Conservation (phyloP, 176 grass and related monocot genomes). For the Elymus sibiricus region DNA sequence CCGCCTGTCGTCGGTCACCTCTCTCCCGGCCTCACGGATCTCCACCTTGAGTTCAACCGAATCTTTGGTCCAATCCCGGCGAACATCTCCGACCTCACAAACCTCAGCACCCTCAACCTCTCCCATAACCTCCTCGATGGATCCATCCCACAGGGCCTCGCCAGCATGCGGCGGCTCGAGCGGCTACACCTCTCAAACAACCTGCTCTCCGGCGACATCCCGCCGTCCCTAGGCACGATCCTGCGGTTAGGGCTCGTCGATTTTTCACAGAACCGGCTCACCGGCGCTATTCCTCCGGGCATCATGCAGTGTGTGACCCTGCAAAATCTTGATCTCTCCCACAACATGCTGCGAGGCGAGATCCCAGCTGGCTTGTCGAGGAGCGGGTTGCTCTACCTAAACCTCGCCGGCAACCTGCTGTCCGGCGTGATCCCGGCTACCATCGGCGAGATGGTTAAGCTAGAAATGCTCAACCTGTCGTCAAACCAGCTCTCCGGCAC, state of each 20-base stretch:
- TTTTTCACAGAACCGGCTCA: conserved; percentile 55
- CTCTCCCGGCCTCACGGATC: conserved; percentile 42
- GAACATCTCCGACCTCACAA: conserved; percentile 50
- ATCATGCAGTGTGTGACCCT: conserved; percentile 22
- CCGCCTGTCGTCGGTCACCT: conserved; percentile 51
- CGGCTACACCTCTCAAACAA: conserved; percentile 67
- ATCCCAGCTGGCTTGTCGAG: conserved; percentile 54
- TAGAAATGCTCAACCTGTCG: conserved; percentile 74
- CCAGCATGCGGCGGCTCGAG: conserved; percentile 59
- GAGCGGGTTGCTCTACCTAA: conserved; percentile 56
- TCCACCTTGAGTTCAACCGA: conserved; percentile 72
- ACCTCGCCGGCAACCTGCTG: conserved; percentile 59
- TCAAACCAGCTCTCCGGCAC: conserved; percentile 57
- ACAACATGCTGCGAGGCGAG: conserved; percentile 49
- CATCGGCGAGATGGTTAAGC: conserved; percentile 72
- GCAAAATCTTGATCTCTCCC: conserved; percentile 64
- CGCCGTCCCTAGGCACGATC: conserved; percentile 48
- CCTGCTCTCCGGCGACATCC: conserved; percentile 69
- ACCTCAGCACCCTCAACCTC: conserved; percentile 64
- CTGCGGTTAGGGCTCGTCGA: conserved; percentile 55
- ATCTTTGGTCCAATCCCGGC: conserved; percentile 73
- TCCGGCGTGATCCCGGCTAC: conserved; percentile 60
- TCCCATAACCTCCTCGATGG: conserved; percentile 63
- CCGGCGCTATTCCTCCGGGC: conserved; percentile 28
- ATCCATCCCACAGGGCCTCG: conserved; percentile 57